A percentile compares a stretch with the other conserved stretches of the same genome.
Evolutionary conservation across 768 basidiomycete genomes (phyloP).

Genomic region (Cubamyces lactineus): DNA sequence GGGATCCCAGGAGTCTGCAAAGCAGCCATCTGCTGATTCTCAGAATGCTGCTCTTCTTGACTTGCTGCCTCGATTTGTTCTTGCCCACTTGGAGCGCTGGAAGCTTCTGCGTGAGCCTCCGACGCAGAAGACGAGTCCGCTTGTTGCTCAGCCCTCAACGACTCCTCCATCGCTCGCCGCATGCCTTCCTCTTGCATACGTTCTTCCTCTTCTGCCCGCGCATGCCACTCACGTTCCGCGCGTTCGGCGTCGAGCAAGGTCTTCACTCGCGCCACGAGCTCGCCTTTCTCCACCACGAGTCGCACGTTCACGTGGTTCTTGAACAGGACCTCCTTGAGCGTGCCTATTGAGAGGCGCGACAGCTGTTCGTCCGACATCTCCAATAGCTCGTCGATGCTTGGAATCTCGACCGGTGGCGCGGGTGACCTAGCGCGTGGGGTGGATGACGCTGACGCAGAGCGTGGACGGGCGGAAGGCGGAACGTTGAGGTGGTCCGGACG

Average conservation of each 20-base stretch:
- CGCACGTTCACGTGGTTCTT: conserved; percentile 74
- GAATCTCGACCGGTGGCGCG: conserved; percentile 39
- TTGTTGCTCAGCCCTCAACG: not conserved
- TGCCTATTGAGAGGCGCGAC: conserved; percentile 62
- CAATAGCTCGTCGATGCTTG: conserved; percentile 71
- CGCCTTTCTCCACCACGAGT: conserved; percentile 81
- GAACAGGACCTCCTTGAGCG: conserved; percentile 80
- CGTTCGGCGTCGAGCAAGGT: conserved; percentile 57
- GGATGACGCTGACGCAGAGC: conserved; percentile 42
- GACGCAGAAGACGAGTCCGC: too few species aligned
- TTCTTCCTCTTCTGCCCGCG: conserved; percentile 33
- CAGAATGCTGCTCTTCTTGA: not conserved
- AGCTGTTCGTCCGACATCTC: conserved; percentile 60
- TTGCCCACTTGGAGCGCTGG: not conserved
- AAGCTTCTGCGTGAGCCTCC: too few species aligned
- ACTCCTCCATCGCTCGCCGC: conserved; percentile 26
- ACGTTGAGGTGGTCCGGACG: conserved; percentile 32
- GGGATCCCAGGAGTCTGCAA: not conserved
- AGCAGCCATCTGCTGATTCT: not conserved
- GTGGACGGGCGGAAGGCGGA: conserved; percentile 32
- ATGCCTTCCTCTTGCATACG: conserved; percentile 26
- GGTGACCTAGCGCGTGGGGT: conserved; percentile 20
- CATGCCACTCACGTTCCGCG: conserved; percentile 32
- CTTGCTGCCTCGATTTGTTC: not conserved
- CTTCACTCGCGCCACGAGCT: conserved; percentile 74